phyloP scores from a whole-genome alignment of 192 early-diverging fungal species.

The Backusella luteola region DNA sequence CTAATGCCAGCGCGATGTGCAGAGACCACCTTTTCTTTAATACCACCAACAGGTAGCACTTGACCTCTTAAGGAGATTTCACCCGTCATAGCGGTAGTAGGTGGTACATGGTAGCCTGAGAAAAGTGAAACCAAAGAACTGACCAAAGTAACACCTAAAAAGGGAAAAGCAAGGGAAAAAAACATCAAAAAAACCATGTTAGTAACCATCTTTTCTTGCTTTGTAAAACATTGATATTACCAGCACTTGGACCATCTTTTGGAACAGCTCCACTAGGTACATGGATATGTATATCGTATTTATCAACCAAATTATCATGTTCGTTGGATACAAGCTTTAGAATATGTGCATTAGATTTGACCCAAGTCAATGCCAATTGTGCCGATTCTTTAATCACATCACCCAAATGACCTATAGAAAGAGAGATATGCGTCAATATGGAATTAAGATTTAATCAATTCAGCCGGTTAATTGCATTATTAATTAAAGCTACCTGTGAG shows the following conservation, averaged over 20 bases:
- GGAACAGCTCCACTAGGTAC: conserved; percentile 77
- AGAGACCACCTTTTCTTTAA: conserved; percentile 85
- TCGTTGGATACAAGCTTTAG: conserved; percentile 48
- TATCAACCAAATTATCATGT: conserved; percentile 40
- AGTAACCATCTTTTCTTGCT: background rate
- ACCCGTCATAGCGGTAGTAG: conserved; percentile 77
- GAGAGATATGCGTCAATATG: background rate
- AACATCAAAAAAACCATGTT: background rate
- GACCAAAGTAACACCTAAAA: conserved; percentile 59
- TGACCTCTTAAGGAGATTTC: conserved; percentile 82
- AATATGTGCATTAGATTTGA: conserved; percentile 60
- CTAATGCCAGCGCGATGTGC: conserved; percentile 75
- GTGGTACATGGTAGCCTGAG: conserved; percentile 50
- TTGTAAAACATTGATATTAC: conserved; percentile 14
- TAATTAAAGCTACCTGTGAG: conserved; percentile 50
- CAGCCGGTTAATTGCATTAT: background rate
- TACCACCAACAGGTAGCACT: conserved; percentile 81
- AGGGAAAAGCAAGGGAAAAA: background rate
- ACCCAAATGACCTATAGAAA: conserved; percentile 59
- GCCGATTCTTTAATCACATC: conserved; percentile 88
- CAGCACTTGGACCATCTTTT: conserved; percentile 80
- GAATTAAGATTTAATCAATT: background rate
- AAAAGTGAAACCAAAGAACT: conserved; percentile 79
- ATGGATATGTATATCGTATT: conserved; percentile 79
- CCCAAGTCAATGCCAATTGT: conserved; percentile 71